These are phyloP conservation scores for Leccinum griseonigrum DNA, from an alignment of 1,284 basidiomycete genomes.

Conservation along the genomic window DNA sequence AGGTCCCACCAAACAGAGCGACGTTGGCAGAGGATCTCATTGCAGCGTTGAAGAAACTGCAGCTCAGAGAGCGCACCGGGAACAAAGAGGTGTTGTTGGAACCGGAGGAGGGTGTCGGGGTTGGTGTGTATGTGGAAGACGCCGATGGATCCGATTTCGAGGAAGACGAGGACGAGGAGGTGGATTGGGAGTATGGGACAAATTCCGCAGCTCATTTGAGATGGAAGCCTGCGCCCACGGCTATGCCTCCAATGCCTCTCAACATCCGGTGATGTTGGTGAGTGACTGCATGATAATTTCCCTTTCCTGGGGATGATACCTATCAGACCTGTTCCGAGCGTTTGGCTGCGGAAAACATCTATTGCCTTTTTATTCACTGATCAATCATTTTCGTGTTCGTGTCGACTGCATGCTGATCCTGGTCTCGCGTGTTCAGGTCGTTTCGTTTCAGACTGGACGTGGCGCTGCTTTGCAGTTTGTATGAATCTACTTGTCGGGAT, in stretches of 20 bases:
- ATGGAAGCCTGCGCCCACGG: constrained; percentile 54
- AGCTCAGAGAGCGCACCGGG: constrained; percentile 40
- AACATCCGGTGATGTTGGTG: constrained; percentile 29
- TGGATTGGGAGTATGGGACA: constrained; percentile 64
- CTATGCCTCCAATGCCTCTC: constrained; percentile 52
- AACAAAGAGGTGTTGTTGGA: constrained; percentile 59
- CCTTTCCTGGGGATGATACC: constrained; percentile 30
- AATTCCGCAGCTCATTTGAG: constrained; percentile 47
- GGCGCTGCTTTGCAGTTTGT: neutral
- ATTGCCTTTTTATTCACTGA: constrained; percentile 32
- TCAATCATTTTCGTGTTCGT: neutral
- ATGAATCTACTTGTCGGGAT: neutral
- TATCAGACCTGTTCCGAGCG: constrained; percentile 44
- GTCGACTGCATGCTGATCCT: constrained; percentile 3
- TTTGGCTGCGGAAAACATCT: constrained; percentile 30
- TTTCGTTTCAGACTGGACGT: neutral
- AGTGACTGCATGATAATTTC: constrained; percentile 13
- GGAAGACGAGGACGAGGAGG: constrained; percentile 37
- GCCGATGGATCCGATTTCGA: constrained; percentile 43
- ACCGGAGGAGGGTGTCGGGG: constrained; percentile 67
- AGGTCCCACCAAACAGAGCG: constrained; percentile 88
- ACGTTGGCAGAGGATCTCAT: constrained; percentile 92
- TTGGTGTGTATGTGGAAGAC: constrained; percentile 73
- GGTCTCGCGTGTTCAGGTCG: constrained; percentile 2
- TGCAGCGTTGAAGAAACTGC: constrained; percentile 64